Conservation (phyloP, 495 filamentous ascomycete species). For the Trichoderma orchidacearum region DNA sequence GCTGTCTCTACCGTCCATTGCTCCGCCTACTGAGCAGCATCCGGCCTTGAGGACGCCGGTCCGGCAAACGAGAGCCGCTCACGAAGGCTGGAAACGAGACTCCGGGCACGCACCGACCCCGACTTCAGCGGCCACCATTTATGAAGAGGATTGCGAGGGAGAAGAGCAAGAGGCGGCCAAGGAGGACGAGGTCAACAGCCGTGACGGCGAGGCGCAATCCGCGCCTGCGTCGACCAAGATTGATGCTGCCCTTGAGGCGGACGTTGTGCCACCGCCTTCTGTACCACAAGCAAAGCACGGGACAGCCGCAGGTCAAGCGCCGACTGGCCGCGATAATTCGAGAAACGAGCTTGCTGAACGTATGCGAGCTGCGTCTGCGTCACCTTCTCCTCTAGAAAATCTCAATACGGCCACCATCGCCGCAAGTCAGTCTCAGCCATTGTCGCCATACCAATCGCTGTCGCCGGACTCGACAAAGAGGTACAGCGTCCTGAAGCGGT, state of each 20-base stretch:
- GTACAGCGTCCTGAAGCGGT: background rate
- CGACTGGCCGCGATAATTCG: background rate
- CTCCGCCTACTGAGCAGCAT: slow-evolving; percentile 31
- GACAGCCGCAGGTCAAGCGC: background rate
- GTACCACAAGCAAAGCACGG: background rate
- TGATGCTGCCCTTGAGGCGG: background rate
- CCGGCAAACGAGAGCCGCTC: slow-evolving; percentile 1
- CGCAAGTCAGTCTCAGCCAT: background rate
- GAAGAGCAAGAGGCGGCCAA: background rate
- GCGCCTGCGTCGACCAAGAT: background rate
- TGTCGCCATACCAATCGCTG: background rate
- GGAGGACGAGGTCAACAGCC: slow-evolving; percentile 24
- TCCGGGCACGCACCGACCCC: slow-evolving; percentile 39
- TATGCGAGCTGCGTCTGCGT: background rate
- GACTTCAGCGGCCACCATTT: slow-evolving; percentile 30
- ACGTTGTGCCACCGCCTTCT: background rate
- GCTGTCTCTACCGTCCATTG: slow-evolving; percentile 10
- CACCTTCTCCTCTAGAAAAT: background rate
- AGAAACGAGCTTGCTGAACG: background rate
- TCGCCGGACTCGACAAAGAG: background rate
- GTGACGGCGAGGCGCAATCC: background rate
- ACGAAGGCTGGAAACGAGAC: slow-evolving; percentile 28
- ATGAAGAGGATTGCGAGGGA: slow-evolving; percentile 16
- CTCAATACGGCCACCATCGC: background rate
- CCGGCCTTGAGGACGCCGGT: slow-evolving; percentile 26